Evolutionary conservation across 2,329 filamentous ascomycete genomes (phyloP).

Genomic region (Didymella segeticola): DNA sequence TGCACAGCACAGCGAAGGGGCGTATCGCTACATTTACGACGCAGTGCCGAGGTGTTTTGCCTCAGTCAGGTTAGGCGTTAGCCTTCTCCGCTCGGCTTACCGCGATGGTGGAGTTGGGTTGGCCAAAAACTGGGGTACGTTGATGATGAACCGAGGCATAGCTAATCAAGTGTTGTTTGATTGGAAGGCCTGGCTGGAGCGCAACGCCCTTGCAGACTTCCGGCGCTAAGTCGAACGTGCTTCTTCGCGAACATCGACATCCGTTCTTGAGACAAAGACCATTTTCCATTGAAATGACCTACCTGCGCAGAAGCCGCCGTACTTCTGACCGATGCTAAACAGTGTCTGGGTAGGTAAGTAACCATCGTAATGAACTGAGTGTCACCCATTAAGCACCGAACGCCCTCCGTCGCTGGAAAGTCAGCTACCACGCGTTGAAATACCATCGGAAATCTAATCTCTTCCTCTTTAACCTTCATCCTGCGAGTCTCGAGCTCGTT

Average conservation of each 20-base stretch:
- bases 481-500: neutral
- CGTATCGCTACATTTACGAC: slow-evolving; percentile 18
- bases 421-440: neutral
- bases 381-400: too few relatives aligned
- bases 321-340: too few relatives aligned
- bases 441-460: neutral
- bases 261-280: neutral
- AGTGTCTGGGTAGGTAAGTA: too few relatives aligned
- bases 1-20: neutral
- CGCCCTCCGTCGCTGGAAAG: neutral
- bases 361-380: too few relatives aligned
- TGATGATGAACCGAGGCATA: slow-evolving; percentile 29
- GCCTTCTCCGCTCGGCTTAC: slow-evolving; percentile 22
- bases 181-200: neutral
- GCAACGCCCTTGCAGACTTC: neutral
- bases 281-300: neutral
- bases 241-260: neutral
- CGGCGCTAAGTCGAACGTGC: neutral
- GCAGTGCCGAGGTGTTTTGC: slow-evolving; percentile 15
- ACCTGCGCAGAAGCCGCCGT: too few relatives aligned
- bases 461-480: neutral
- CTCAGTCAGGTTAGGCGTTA: slow-evolving; percentile 29
- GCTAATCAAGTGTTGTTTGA: slow-evolving; percentile 1
- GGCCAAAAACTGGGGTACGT: slow-evolving; percentile 23
- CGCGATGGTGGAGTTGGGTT: slow-evolving; percentile 22